Evolutionary conservation across 2,329 filamentous ascomycete species (phyloP).

Genomic region (Coleophoma eucalyptorum): DNA sequence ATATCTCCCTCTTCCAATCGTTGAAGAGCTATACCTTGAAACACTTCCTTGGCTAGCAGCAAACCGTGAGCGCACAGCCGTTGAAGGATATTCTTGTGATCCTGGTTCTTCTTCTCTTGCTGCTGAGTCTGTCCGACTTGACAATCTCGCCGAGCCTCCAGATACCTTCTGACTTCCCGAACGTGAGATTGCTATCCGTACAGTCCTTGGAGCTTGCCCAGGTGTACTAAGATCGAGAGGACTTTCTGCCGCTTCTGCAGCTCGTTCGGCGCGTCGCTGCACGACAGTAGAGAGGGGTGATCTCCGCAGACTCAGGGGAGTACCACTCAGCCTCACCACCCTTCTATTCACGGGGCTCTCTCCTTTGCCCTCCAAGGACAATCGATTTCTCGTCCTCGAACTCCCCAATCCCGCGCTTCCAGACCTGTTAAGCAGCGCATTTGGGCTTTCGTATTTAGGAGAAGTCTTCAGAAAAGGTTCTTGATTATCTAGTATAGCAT

Average conservation of each 20-base stretch:
- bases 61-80: constrained; percentile 42
- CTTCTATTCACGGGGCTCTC: constrained; percentile 24
- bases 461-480: constrained; percentile 25
- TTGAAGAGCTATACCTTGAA: constrained; percentile 45
- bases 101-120: constrained; percentile 15
- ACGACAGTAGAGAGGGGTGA: constrained; percentile 22
- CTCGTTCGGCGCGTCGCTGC: constrained; percentile 14
- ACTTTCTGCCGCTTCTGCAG: constrained; percentile 17
- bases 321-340: constrained; percentile 26
- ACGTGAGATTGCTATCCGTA: constrained; percentile 21
- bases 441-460: constrained; percentile 13
- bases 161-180: constrained; percentile 20
- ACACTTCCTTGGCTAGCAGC: constrained; percentile 47
- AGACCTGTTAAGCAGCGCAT: constrained; percentile 12
- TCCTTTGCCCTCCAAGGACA: constrained; percentile 10
- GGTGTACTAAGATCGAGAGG: constrained; percentile 27
- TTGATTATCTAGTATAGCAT: constrained; percentile 71
- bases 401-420: constrained; percentile 7
- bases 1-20: constrained; percentile 44
- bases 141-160: constrained; percentile 20
- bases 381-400: constrained; percentile 5
- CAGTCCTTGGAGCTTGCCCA: constrained; percentile 22
- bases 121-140: constrained; percentile 17
- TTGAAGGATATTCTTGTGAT: constrained; percentile 35
- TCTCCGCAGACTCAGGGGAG: constrained; percentile 23